These are phyloP conservation scores for Myxozyma kluyveri DNA, from an alignment of 805 yeast species.

Conservation along the genomic window DNA sequence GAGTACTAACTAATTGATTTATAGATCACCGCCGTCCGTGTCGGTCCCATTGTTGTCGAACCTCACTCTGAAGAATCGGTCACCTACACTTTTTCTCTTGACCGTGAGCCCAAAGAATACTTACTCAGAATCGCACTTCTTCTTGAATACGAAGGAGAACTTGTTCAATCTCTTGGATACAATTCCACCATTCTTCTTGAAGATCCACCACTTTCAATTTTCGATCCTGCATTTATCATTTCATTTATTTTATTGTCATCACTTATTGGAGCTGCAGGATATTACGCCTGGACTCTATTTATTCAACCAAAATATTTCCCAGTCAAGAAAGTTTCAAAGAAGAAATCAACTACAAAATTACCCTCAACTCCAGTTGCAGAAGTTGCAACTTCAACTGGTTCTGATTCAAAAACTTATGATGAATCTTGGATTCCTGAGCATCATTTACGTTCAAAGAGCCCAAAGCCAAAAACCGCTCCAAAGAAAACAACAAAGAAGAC, in stretches of 20 bases:
- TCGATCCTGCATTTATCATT: constrained; percentile 50
- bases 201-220: constrained; percentile 66
- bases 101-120: constrained; percentile 30
- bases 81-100: constrained; percentile 21
- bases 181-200: constrained; percentile 45
- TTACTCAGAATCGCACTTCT: constrained; percentile 22
- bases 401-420: constrained; percentile 39
- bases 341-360: constrained; percentile 22
- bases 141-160: constrained; percentile 27
- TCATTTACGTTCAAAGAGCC: constrained; percentile 36
- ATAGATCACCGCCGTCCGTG: constrained; percentile 27
- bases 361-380: constrained; percentile 14
- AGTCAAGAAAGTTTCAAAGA: constrained; percentile 18
- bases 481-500: constrained; percentile 5
- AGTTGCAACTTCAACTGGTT: constrained; percentile 25
- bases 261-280: constrained; percentile 24
- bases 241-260: constrained; percentile 20
- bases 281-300: constrained; percentile 14
- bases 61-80: constrained; percentile 11
- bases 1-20: neutral
- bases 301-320: constrained; percentile 22
- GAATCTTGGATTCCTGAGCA: constrained; percentile 48
- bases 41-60: constrained; percentile 20
- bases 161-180: constrained; percentile 23
- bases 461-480: constrained; percentile 36